These are phyloP conservation scores for Populus pruinosa DNA, from an alignment of 345 rosid species.

Conservation along the genomic window DNA sequence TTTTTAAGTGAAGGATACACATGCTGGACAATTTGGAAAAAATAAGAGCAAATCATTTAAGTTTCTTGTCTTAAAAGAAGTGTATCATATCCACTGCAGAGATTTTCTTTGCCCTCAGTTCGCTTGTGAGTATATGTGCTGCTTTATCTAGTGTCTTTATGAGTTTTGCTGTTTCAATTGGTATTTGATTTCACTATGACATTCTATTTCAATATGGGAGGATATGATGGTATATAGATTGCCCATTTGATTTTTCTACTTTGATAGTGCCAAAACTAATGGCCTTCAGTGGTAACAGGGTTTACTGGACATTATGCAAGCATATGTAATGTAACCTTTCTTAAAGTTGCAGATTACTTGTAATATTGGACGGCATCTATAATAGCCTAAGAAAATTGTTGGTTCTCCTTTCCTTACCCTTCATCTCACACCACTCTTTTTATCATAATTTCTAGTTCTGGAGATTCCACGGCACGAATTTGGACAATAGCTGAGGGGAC, in stretches of 20 bases:
- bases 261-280: not conserved
- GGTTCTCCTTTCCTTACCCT: not conserved
- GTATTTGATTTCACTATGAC: not conserved
- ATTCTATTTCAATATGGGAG: not conserved
- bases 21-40: not conserved
- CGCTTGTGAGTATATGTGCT: not conserved
- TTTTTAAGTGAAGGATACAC: not conserved
- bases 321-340: not conserved
- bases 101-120: not conserved
- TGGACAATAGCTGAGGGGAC: constrained; percentile 78
- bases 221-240: not conserved
- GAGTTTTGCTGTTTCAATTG: not conserved
- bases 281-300: not conserved
- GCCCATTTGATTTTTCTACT: not conserved
- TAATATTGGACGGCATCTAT: not conserved
- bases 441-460: constrained; percentile 53
- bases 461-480: constrained; percentile 97
- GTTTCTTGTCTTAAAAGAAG: not conserved
- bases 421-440: not conserved
- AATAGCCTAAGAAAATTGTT: not conserved
- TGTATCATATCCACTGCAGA: not conserved
- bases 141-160: not conserved
- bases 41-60: not conserved
- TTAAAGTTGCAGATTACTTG: not conserved
- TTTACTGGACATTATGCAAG: not conserved